Evolutionary conservation across 148 eudicot genomes (phyloP).

Genomic region (Nyssa sinensis): DNA sequence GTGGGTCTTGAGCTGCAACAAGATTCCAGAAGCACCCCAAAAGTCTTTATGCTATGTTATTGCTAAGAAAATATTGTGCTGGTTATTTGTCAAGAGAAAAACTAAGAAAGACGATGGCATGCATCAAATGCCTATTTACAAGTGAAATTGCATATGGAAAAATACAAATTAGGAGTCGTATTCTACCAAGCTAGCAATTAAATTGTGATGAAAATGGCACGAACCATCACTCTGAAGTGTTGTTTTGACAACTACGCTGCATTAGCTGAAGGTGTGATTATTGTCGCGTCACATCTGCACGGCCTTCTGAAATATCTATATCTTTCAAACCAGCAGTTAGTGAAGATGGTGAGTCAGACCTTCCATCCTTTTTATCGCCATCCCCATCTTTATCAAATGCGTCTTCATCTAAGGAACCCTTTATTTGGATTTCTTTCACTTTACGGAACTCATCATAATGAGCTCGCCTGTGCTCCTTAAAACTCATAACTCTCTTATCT

Average conservation of each 20-base stretch:
- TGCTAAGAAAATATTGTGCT: no score
- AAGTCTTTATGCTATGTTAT: no score
- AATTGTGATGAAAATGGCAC: background rate
- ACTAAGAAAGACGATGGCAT: background rate
- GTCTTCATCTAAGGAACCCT: constrained; percentile 57
- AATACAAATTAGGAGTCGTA: background rate
- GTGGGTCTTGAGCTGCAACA: no score
- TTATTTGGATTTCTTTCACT: constrained; percentile 72
- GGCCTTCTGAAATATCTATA: constrained; percentile 31
- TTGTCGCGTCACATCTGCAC: constrained; percentile 9
- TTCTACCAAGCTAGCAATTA: background rate
- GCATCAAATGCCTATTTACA: background rate
- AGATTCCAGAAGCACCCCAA: no score
- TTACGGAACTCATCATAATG: constrained; percentile 84
- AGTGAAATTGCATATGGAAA: background rate
- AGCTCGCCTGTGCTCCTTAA: constrained; percentile 79
- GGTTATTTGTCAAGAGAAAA: background rate
- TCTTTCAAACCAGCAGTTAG: constrained; percentile 42
- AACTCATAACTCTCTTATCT: constrained; percentile 44
- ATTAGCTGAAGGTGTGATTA: constrained; percentile 19
- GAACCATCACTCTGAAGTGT: background rate
- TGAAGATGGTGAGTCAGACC: constrained; percentile 38
- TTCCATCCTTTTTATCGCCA: constrained; percentile 10
- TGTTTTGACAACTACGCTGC: constrained; percentile 15
- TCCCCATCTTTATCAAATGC: constrained; percentile 29